Percentiles rank a stretch among this genome's conserved stretches.
phyloP scores from a whole-genome alignment of 306 rosid genomes.

The Bauhinia variegata region DNA sequence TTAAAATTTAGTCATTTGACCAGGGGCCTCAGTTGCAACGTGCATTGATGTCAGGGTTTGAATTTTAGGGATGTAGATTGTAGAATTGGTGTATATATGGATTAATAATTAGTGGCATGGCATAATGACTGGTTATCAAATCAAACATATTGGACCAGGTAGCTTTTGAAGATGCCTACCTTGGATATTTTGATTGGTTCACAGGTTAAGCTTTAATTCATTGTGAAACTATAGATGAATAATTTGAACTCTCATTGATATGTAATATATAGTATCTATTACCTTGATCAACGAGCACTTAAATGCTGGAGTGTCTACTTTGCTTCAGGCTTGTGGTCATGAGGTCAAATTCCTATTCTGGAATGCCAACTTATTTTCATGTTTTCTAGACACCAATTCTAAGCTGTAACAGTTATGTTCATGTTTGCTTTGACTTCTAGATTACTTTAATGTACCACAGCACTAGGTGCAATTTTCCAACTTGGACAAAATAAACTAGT shows the following conservation, averaged over 20 bases:
- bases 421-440: not conserved
- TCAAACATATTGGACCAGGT: not conserved
- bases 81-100: constrained; percentile 6
- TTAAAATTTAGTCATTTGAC: constrained; percentile 12
- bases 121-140: constrained; percentile 11
- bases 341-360: no score
- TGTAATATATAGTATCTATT: no score
- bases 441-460: constrained; percentile 6
- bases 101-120: constrained; percentile 15
- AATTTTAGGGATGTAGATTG: not conserved
- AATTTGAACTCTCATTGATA: no score
- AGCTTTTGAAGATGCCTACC: constrained; percentile 9
- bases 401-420: constrained; percentile 4
- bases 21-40: constrained; percentile 3
- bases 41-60: constrained; percentile 16
- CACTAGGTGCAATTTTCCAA: constrained; percentile 22
- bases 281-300: no score
- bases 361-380: no score
- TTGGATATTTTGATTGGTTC: not conserved
- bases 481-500: constrained; percentile 17
- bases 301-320: no score
- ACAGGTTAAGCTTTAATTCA: constrained; percentile 10
- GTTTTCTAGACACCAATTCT: not conserved
- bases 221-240: constrained; percentile 17
- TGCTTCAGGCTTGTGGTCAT: no score